These are phyloP conservation scores for Nasturtium officinale DNA, from an alignment of 345 rosid species.

Conservation along the genomic window DNA sequence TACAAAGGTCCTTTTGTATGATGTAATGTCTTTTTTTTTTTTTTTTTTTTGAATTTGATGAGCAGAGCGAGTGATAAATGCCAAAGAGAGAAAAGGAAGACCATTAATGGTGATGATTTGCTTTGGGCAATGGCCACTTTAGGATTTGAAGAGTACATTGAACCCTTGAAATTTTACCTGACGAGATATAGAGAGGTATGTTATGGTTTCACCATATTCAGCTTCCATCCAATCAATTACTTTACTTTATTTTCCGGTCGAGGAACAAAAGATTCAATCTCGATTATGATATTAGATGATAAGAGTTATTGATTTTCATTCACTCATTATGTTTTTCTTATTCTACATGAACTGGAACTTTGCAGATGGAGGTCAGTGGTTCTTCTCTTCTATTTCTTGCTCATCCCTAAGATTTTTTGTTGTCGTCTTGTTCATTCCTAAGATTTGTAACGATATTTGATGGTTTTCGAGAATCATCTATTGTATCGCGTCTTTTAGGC, in stretches of 20 bases:
- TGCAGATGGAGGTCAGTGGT: conserved; percentile 83
- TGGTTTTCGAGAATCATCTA: background rate
- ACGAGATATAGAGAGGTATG: conserved; percentile 81
- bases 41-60: conserved; percentile 2
- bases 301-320: background rate
- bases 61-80: conserved; percentile 97
- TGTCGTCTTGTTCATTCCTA: conserved; percentile 14
- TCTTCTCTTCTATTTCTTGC: conserved; percentile 13
- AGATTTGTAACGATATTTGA: background rate
- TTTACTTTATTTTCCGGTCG: background rate
- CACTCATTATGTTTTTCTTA: conserved; percentile 30
- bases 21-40: conserved; percentile 28
- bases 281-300: background rate
- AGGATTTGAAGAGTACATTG: conserved; percentile 96
- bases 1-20: background rate
- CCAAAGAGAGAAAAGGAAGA: conserved; percentile 97
- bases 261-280: background rate
- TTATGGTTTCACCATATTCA: conserved; percentile 7
- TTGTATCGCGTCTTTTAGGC: background rate
- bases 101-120: conserved; percentile 92
- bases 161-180: conserved; percentile 81
- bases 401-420: background rate
- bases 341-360: conserved; percentile 28
- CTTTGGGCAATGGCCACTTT: conserved; percentile 97
- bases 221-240: background rate